A percentile compares a stretch with the other conserved stretches of the same genome.
Conservation (phyloP, 805 yeast species). For the Candida pseudoglaebosa region DNA sequence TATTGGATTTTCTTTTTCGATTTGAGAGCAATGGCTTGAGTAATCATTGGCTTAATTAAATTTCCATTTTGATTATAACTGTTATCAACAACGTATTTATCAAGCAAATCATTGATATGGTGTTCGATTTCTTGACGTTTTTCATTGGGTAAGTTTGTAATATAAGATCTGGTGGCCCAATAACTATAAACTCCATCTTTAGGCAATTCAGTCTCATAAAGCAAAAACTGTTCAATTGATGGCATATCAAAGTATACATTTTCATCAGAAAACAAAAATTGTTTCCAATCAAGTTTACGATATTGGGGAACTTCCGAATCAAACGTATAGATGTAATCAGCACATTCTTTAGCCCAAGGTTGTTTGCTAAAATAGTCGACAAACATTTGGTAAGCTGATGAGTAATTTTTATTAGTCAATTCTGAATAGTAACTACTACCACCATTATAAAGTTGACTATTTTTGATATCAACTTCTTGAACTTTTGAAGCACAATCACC, state of each 20-base stretch:
- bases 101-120: slow-evolving; percentile 26
- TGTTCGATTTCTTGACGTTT: slow-evolving; percentile 30
- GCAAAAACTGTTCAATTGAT: slow-evolving; percentile 27
- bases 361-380: slow-evolving; percentile 14
- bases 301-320: slow-evolving; percentile 56
- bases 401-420: slow-evolving; percentile 2
- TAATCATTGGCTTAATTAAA: slow-evolving; percentile 22
- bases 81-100: slow-evolving; percentile 13
- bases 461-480: slow-evolving; percentile 3
- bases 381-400: slow-evolving; percentile 9
- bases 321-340: slow-evolving; percentile 27
- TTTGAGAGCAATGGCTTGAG: slow-evolving; percentile 17
- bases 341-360: slow-evolving; percentile 36
- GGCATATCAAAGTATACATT: slow-evolving; percentile 32
- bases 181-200: slow-evolving; percentile 40
- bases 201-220: slow-evolving; percentile 25
- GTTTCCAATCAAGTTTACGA: slow-evolving; percentile 45
- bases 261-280: slow-evolving; percentile 23
- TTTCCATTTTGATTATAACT: slow-evolving; percentile 11
- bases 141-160: slow-evolving; percentile 40
- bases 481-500: slow-evolving; percentile 33
- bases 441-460: slow-evolving; percentile 5
- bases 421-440: slow-evolving; percentile 7
- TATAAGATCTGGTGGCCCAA: slow-evolving; percentile 55
- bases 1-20: slow-evolving; percentile 11